A percentile compares a stretch with the other conserved stretches of the same genome.
phyloP scores from a whole-genome alignment of 441 rosid species.

The Erysimum cheiri region DNA sequence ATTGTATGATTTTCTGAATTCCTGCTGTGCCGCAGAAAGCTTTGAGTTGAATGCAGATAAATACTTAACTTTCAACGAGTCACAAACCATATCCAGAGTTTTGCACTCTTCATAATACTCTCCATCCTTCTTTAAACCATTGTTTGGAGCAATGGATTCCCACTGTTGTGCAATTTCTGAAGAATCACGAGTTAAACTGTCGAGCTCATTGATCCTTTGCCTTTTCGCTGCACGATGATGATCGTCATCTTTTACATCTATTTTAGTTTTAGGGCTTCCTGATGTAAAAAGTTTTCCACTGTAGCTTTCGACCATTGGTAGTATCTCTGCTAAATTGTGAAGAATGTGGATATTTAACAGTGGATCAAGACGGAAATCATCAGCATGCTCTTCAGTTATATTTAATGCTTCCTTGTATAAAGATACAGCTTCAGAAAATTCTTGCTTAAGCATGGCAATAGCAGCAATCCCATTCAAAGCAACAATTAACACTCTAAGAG shows the following conservation, averaged over 20 bases:
- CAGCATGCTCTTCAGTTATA: constrained; percentile 69
- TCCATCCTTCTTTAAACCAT: constrained; percentile 40
- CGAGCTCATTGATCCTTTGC: constrained; percentile 49
- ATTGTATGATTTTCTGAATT: constrained; percentile 66
- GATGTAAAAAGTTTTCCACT: constrained; percentile 44
- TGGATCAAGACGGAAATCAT: constrained; percentile 93
- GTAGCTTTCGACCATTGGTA: constrained; percentile 52
- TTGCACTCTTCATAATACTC: constrained; percentile 47
- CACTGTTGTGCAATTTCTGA: constrained; percentile 37
- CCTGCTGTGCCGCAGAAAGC: constrained; percentile 73
- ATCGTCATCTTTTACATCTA: constrained; percentile 48
- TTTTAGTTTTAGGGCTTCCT: constrained; percentile 49
- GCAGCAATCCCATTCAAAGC: constrained; percentile 98
- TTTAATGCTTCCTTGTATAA: constrained; percentile 85
- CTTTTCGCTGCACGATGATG: constrained; percentile 55
- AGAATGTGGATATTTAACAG: constrained; percentile 89
- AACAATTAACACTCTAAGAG: constrained; percentile 82
- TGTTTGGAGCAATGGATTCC: constrained; percentile 38
- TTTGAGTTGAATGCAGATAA: constrained; percentile 67
- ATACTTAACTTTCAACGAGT: constrained; percentile 74
- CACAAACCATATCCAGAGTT: constrained; percentile 59
- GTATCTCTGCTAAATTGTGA: constrained; percentile 88
- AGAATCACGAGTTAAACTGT: constrained; percentile 43
- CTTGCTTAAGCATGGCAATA: constrained; percentile 79
- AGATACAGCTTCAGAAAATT: constrained; percentile 65